Evolutionary conservation across 2,329 filamentous ascomycete genomes (phyloP).

Genomic region (Nakataea oryzae): DNA sequence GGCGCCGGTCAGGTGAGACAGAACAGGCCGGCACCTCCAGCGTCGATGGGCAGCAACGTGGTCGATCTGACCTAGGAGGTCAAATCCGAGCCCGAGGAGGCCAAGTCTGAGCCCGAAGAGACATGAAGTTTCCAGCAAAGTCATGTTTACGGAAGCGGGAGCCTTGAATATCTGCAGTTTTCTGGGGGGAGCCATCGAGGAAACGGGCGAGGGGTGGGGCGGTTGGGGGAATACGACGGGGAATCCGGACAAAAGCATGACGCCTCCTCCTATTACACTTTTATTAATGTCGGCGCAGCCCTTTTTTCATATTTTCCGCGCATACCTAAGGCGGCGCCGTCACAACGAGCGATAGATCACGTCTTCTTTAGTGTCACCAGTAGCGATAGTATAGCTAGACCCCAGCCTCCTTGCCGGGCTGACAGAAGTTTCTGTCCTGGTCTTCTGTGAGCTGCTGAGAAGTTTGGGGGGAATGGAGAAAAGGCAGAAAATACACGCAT

Average conservation of each 20-base stretch:
- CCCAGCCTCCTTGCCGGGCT: not conserved
- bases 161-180: not conserved
- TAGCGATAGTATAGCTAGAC: not conserved
- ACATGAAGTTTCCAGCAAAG: not conserved
- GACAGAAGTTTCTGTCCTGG: no score
- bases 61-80: not conserved
- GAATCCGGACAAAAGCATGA: not conserved
- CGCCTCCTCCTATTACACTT: not conserved
- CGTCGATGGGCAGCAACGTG: not conserved
- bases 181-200: not conserved
- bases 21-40: conserved; percentile 1
- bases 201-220: not conserved
- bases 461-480: not conserved
- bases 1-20: conserved; percentile 1
- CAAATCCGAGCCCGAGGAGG: no score
- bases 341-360: not conserved
- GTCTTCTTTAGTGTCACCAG: not conserved
- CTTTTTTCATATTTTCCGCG: not conserved
- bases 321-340: not conserved
- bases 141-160: not conserved
- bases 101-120: not conserved
- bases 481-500: not conserved
- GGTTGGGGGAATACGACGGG: not conserved
- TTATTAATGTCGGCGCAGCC: not conserved
- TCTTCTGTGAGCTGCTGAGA: no score